Evolutionary conservation across 306 rosid species (phyloP).

Genomic region (Trifolium pratense): DNA sequence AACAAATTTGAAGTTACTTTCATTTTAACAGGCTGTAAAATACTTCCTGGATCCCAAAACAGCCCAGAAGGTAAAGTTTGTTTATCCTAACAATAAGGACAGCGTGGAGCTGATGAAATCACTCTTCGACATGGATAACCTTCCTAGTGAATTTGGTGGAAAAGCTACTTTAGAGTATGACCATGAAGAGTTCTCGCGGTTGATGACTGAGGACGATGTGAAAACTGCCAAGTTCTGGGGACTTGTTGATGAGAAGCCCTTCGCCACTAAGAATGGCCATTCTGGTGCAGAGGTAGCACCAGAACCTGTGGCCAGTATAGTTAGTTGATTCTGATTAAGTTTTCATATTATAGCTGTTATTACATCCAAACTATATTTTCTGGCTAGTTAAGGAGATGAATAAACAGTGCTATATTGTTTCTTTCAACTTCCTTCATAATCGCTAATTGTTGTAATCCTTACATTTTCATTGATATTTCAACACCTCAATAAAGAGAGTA

Average conservation of each 20-base stretch:
- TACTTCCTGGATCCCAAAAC: constrained; percentile 85
- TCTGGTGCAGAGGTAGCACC: constrained; percentile 57
- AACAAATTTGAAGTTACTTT: constrained; percentile 16
- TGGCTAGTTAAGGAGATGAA: constrained; percentile 29
- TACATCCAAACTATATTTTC: constrained; percentile 8
- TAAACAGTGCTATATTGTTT: constrained; percentile 3
- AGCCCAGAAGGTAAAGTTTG: constrained; percentile 80
- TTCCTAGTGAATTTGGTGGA: constrained; percentile 87
- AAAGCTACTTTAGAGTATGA: constrained; percentile 74
- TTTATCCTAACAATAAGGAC: constrained; percentile 70
- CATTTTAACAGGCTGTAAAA: constrained; percentile 62
- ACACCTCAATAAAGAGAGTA: constrained; percentile 5
- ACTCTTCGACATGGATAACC: constrained; percentile 75
- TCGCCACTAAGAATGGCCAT: constrained; percentile 47
- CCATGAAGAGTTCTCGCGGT: constrained; percentile 77
- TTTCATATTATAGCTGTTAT: constrained; percentile 14
- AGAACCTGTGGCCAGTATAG: constrained; percentile 41
- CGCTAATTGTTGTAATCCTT: not conserved
- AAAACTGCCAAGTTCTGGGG: constrained; percentile 91
- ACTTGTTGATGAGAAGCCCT: constrained; percentile 56
- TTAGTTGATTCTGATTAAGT: constrained; percentile 42
- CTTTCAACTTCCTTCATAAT: not conserved
- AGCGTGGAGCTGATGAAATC: constrained; percentile 86
- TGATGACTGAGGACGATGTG: constrained; percentile 78
- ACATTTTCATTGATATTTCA: not conserved